Conservation (phyloP, 176 grass and related monocot species). For the Bromus sterilis region DNA sequence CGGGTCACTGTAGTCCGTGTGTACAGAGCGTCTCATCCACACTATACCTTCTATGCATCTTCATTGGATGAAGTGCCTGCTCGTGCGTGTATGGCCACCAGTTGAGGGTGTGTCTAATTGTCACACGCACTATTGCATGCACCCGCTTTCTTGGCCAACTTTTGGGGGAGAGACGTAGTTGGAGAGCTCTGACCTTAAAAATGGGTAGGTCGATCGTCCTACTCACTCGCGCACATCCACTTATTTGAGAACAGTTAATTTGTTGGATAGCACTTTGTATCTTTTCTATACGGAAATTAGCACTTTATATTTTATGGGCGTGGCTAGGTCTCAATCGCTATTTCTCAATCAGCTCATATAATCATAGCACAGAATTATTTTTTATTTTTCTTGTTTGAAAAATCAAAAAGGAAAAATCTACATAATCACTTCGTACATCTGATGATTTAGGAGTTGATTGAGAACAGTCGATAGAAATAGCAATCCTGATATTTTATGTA, state of each 20-base stretch:
- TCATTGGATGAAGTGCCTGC: neutral
- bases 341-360: no score
- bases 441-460: no score
- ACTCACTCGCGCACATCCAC: neutral
- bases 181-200: neutral
- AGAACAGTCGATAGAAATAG: no score
- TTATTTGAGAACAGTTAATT: neutral
- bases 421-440: no score
- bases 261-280: neutral
- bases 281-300: no score
- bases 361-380: no score
- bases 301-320: no score
- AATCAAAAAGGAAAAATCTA: no score
- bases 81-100: neutral
- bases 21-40: neutral
- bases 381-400: no score
- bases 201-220: neutral
- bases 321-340: no score
- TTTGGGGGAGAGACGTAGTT: neutral
- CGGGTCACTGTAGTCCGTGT: neutral
- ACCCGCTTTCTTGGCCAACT: neutral
- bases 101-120: neutral
- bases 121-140: neutral
- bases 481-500: no score
- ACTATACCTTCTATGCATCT: neutral